These are phyloP conservation scores for Penicillium alfredii DNA, from an alignment of 495 filamentous ascomycete genomes.

Conservation along the genomic window DNA sequence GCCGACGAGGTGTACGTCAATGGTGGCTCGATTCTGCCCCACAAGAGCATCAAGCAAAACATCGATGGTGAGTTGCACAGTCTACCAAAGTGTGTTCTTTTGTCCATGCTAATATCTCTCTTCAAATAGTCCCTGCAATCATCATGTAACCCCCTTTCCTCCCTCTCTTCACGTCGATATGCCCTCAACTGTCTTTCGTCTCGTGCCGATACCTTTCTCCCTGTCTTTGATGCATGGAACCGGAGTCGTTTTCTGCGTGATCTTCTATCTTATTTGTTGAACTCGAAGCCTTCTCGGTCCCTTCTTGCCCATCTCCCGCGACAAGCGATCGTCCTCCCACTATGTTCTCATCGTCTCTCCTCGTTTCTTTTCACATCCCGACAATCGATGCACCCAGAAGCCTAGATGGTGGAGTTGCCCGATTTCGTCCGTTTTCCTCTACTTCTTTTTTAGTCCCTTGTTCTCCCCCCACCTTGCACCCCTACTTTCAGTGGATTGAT, in stretches of 20 bases:
- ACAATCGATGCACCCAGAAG: slow-evolving; percentile 15
- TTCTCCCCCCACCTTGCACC: slow-evolving; percentile 6
- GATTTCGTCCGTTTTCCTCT: slow-evolving; percentile 15
- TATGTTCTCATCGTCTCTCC: slow-evolving; percentile 11
- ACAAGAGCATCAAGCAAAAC: slow-evolving; percentile 99
- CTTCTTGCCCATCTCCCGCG: slow-evolving; percentile 14
- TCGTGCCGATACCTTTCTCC: slow-evolving; percentile 21
- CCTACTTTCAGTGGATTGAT: too few relatives aligned
- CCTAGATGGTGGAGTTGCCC: slow-evolving; percentile 24
- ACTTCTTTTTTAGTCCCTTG: slow-evolving; percentile 11
- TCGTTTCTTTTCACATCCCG: slow-evolving; percentile 16
- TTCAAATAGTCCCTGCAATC: slow-evolving; percentile 62
- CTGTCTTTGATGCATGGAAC: slow-evolving; percentile 37
- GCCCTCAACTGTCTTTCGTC: slow-evolving; percentile 18
- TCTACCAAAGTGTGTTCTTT: neutral
- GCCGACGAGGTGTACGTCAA: slow-evolving; percentile 99
- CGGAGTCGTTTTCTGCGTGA: slow-evolving; percentile 39
- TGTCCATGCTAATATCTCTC: slow-evolving; percentile 13
- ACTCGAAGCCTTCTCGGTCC: slow-evolving; percentile 12
- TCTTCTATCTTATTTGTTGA: slow-evolving; percentile 22
- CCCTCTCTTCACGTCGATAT: slow-evolving; percentile 27
- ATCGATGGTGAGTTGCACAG: slow-evolving; percentile 65
- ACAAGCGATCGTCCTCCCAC: slow-evolving; percentile 10
- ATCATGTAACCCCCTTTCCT: slow-evolving; percentile 61
- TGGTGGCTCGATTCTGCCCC: slow-evolving; percentile 89